Conservation (phyloP, 2,329 filamentous ascomycete species). For the Dothideomycetidae sp. region DNA sequence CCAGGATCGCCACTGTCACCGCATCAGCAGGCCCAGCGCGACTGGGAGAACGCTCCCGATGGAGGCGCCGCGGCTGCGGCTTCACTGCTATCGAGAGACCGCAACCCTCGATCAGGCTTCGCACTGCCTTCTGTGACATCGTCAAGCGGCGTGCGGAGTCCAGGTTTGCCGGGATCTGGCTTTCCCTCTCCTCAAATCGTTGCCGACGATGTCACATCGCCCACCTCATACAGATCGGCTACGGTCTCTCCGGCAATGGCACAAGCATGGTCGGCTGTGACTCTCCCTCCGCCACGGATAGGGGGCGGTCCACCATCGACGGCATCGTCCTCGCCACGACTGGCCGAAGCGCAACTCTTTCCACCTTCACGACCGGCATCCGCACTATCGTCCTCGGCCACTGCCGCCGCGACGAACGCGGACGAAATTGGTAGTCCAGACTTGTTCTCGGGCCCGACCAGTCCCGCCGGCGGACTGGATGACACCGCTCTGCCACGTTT, state of each 20-base stretch:
- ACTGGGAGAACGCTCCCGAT: slow-evolving; percentile 12
- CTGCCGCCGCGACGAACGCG: neutral
- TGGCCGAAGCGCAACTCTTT: neutral
- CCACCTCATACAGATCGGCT: too few relatives aligned
- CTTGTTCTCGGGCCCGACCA: neutral
- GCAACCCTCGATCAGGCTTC: slow-evolving; percentile 5
- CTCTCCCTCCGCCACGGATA: too few relatives aligned
- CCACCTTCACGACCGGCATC: neutral
- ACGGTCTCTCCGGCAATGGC: too few relatives aligned
- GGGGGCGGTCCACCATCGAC: too few relatives aligned
- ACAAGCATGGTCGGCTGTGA: too few relatives aligned
- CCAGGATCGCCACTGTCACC: slow-evolving; percentile 5
- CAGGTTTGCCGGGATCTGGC: neutral
- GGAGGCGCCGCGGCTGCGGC: slow-evolving; percentile 12
- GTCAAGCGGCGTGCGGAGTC: neutral
- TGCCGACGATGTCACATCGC: neutral
- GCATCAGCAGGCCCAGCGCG: slow-evolving; percentile 5
- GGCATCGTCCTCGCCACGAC: neutral
- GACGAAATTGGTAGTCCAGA: slow-evolving; percentile 6
- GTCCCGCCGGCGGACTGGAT: neutral
- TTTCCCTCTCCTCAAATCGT: neutral
- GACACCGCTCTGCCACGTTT: slow-evolving; percentile 6
- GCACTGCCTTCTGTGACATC: slow-evolving; percentile 6
- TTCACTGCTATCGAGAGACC: slow-evolving; percentile 9
- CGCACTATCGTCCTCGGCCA: slow-evolving; percentile 5